These are phyloP conservation scores for Phtheirospermum japonicum DNA, from an alignment of 257 asterid genomes.

Conservation along the genomic window DNA sequence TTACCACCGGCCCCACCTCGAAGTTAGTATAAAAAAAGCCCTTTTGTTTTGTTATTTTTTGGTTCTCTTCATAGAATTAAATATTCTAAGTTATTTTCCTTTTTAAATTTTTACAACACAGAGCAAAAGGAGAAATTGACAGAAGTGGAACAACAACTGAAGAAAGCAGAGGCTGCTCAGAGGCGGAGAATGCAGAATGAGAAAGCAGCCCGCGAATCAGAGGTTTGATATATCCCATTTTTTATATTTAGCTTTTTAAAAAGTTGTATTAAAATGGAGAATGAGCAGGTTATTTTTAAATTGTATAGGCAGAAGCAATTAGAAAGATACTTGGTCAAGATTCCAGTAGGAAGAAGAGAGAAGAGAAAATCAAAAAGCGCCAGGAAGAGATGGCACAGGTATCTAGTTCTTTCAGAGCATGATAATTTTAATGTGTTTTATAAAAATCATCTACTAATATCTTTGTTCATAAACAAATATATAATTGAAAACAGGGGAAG, in stretches of 20 bases:
- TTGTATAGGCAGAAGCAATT: conserved; percentile 71
- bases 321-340: conserved; percentile 95
- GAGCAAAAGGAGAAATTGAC: conserved; percentile 85
- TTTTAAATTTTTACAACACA: conserved; percentile 25
- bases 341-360: conserved; percentile 92
- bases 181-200: conserved; percentile 84
- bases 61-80: conserved; percentile 16
- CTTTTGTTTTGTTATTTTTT: conserved; percentile 11
- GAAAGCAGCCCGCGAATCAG: conserved; percentile 95
- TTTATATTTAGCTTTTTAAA: neutral
- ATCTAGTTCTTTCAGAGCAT: neutral
- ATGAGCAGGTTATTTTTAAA: conserved; percentile 19
- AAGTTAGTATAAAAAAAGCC: conserved; percentile 45
- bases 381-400: conserved; percentile 60
- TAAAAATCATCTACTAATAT: neutral
- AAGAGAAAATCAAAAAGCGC: conserved; percentile 84
- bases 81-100: neutral
- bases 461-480: neutral
- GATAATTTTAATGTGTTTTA: neutral
- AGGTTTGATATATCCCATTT: conserved; percentile 42
- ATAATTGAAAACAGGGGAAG: conserved; percentile 3
- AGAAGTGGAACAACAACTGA: conserved; percentile 89
- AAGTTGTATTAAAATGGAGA: conserved; percentile 8
- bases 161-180: conserved; percentile 92
- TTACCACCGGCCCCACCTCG: conserved; percentile 89